Base-by-base conservation (phyloP, 176 grass and related monocot species). In the Poa annua region DNA sequence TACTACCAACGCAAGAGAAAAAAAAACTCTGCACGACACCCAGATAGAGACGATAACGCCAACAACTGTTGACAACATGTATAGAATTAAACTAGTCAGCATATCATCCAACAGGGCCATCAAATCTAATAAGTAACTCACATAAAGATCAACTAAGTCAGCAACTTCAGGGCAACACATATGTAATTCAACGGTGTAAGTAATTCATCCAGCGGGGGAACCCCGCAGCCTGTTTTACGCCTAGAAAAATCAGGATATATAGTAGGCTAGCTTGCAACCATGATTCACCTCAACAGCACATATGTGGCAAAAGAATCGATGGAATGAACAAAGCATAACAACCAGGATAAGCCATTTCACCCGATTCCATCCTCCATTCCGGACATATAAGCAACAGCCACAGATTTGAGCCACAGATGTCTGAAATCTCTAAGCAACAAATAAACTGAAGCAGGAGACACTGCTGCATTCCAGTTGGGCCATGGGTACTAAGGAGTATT, bases 381-480 rank as follows among this genome's bases (percentile, higher is more conserved):
- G 47, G 68, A 75, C 32, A 17, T 33, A 83, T 21, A 21, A 89
- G 73, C 29, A 70, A 32, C 8, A 76, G 61, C 74, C 41, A 81
- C 19, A 53, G 6, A 71, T 42, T n/a, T n/a, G n/a, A 76, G 61
- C 74, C 41, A 81, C 19, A 53, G 6, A 71, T 42, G 62, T 81
- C 52, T 76, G 32, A 75, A 76, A 8, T 69, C 60, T 64, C 52
- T 75, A 79, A 41, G 61, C 51, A 54, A 38, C 2, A 62, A 78
- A 11, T 29, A 11, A 76, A 73, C 57, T 55, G 54, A 78, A 78
- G 12, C 65, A 83, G 22, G n/a, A 55, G 32, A 63, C 4, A 65
- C 1, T 42, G 54, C 1, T 42, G 54, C 21, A 44, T 60, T 0
- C 54, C n/a, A n/a, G n/a, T n/a, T n/a, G n/a, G n/a, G n/a, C 45